Percentiles rank a stretch among this genome's conserved stretches.
These are phyloP conservation scores for Suillus bovinus DNA, from an alignment of 768 basidiomycete species.

Conservation along the genomic window DNA sequence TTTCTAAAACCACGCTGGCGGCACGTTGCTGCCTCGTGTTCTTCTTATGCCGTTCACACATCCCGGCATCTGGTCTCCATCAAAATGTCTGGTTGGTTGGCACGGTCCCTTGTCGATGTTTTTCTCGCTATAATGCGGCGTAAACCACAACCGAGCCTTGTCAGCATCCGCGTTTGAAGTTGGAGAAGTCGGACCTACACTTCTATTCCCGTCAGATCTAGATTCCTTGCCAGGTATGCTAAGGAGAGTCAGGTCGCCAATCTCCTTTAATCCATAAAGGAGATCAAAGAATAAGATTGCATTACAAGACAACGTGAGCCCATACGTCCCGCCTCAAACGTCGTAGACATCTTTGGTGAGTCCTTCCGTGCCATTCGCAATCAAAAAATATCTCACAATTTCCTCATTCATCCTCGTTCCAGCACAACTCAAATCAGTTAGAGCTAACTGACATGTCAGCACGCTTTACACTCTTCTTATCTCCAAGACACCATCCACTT, in stretches of 20 bases:
- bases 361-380: constrained; percentile 6
- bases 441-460: constrained; percentile 19
- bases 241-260: constrained; percentile 17
- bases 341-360: constrained; percentile 1
- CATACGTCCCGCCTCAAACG: constrained; percentile 9
- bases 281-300: constrained; percentile 19
- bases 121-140: not conserved
- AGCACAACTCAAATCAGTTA: constrained; percentile 19
- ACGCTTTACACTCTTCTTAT: constrained; percentile 22
- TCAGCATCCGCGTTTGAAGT: not conserved
- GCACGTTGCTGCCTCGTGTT: constrained; percentile 27
- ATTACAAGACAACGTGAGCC: constrained; percentile 17
- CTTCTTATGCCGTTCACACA: constrained; percentile 17
- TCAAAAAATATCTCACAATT: constrained; percentile 16
- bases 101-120: not conserved
- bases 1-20: not conserved
- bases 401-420: constrained; percentile 15
- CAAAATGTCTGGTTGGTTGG: not conserved
- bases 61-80: not conserved
- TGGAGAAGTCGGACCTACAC: not conserved
- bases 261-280: constrained; percentile 20
- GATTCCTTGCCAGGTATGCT: not conserved
- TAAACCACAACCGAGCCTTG: constrained; percentile 2
- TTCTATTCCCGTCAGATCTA: constrained; percentile 7
- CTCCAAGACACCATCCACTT: constrained; percentile 15